These are phyloP conservation scores for Phytophthora meadii DNA, from an alignment of 352 stramenopile genomes.

Conservation along the genomic window DNA sequence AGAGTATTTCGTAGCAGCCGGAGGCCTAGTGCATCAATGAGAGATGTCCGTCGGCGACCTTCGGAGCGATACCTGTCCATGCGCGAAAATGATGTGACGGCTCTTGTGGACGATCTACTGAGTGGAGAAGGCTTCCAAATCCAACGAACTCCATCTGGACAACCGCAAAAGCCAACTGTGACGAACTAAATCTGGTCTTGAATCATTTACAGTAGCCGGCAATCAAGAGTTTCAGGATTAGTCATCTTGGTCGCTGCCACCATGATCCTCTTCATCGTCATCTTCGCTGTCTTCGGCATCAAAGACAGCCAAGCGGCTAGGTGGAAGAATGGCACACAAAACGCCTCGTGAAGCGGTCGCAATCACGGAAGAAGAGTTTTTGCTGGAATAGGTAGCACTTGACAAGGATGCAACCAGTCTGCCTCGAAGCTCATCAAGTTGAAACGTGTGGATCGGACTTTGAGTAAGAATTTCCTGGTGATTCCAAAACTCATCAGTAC, in stretches of 20 bases:
- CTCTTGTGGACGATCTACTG: constrained; percentile 60
- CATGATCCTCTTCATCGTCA: constrained; percentile 40
- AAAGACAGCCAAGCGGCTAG: constrained; percentile 52
- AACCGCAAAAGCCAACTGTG: constrained; percentile 22
- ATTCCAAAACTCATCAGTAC: constrained; percentile 19
- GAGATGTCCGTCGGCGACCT: constrained; percentile 18
- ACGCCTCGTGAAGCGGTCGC: constrained; percentile 62
- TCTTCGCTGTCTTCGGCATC: constrained; percentile 70
- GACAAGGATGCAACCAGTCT: constrained; percentile 28
- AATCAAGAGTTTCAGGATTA: constrained; percentile 30
- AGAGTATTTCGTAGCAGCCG: constrained; percentile 9
- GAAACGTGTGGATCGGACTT: constrained; percentile 26
- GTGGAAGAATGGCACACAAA: constrained; percentile 48
- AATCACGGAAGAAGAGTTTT: constrained; percentile 33
- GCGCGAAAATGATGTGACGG: constrained; percentile 31
- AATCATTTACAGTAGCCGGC: too few relatives aligned
- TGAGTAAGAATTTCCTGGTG: constrained; percentile 14
- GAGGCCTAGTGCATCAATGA: constrained; percentile 9
- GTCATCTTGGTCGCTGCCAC: constrained; percentile 18
- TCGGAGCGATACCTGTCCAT: constrained; percentile 26
- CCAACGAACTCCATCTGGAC: constrained; percentile 26
- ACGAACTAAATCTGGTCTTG: constrained; percentile 14
- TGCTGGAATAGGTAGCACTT: constrained; percentile 1
- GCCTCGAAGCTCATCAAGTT: constrained; percentile 23
- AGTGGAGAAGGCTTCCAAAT: constrained; percentile 59